Base-by-base conservation (phyloP, 805 yeast genomes). In the Saccharomycopsis babjevae region DNA sequence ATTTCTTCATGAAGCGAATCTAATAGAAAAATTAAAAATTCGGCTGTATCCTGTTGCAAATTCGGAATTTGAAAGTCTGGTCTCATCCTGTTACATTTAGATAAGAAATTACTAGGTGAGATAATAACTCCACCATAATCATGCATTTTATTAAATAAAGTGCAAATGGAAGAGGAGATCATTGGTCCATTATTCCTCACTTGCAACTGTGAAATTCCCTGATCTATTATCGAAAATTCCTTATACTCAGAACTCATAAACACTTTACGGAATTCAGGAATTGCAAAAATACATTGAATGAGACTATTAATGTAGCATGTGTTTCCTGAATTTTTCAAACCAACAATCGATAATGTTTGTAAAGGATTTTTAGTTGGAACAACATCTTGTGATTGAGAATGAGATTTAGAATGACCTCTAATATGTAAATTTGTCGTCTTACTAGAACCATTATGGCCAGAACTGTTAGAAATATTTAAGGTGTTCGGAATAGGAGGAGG, bases 11-110 rank as follows among this genome's bases (percentile, higher is more conserved):
- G 93, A 13, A 88, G 69, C 64, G 83, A 77, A 67, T 85, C 92
- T 64, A 88, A 72, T 11, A 87, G 65, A 62, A 87, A 82, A 69
- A 86, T 76, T 54, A 88, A 71, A 67, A 86, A 86, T 66, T 88
- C 94, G 59, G 88, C 90, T 1, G 92, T 85, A 70, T 88, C 96
- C 68, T 88, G 94, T 67, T 88, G 96, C 67, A 86, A 89, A 65
- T 79, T 71, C 0, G 93, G 93, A 13, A 88, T 85, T 64, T 76
- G 74, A 59, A 86, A 77, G 66, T 85, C 89, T 0, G 91, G 91
- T 65, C 86, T 82, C 25, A 86, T 68, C 6, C 72, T 63, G 25
- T 81, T 71, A 57, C 85, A 73, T 1, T 75, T 70, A 55, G 83
- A 77, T 50, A 87, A 74, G 67, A 88, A 86, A 52, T 82, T 80